Base-by-base conservation (phyloP, 495 filamentous ascomycete species). In the Mytilinidion resinicola region DNA sequence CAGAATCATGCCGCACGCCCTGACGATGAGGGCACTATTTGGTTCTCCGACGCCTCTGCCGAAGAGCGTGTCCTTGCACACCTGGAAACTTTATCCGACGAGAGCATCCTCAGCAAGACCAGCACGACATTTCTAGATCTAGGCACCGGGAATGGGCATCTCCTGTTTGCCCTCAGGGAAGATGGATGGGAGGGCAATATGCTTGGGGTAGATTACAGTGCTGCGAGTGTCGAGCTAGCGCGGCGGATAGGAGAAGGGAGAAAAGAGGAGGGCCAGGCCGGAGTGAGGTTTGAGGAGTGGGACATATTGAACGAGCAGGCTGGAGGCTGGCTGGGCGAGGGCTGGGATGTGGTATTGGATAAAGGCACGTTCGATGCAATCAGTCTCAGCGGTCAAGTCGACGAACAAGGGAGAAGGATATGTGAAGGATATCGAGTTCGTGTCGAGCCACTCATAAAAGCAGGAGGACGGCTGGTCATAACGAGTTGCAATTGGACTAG, bases 401-500 rank as follows among this genome's bases (percentile, higher is more conserved):
- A 85, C 57, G 65, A 39, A 9, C 56, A 67, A 19, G 83, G 79
- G 3, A 72, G 75, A 9, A 78, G 83, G 46, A 75, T 86, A 17
- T 85, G 78, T 67, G 90, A 96, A 69, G 76, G 78, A 47, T 98
- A 97, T 76, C 77, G 80, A 19, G 75, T 76, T 59, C 78, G 82
- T 21, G 85, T 90, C 19, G 74, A 81, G 35, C 63, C 68, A 50
- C 72, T 96, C 30, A 76, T 97, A 44, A 82, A 80, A 58, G 72
- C 71, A 7, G 85, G 85, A 3, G 90, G 90, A 1, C 75, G 86
- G 42, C 78, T 96, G 64, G 68, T 96, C 35, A 81, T 98, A 20
- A 96, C 93, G 60, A 95, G 89, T 67, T 98, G 93, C 70, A 98
- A 98, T 74, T 98, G 93, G 93, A 96, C 93, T 37, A 90, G 93